Base-by-base conservation (phyloP, 805 yeast genomes). In the Myxozyma mucilagina region DNA sequence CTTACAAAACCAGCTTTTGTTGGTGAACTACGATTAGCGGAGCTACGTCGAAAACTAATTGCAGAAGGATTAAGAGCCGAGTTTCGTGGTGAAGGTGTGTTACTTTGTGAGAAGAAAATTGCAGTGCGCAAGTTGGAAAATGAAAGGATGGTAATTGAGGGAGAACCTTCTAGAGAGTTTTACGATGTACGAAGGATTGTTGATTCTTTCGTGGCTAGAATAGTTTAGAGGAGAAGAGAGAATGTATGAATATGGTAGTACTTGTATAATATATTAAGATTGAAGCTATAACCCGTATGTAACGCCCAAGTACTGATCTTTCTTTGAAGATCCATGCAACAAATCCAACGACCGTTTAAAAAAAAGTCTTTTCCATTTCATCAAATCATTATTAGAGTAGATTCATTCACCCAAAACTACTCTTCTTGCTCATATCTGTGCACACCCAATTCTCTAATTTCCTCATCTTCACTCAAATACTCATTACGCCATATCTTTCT, bases 71-170 rank as follows among this genome's bases (percentile, higher is more conserved):
- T 87, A 68, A 79, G 77, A 55, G 97, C 96, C 0, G 97, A 92
- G 70, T 90, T 93, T 72, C 85, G 87, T 73, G 96, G 97, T 57
- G 97, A 91, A 72, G 98, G 98, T 72, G 85, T 91, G 0, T 76
- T 94, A 43, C 96, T 92, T 13, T 87, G 60, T 53, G 92, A 92
- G 70, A 87, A 87, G 58, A 78, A 78, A 55, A 82, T 94, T 16
- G 86, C 89, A 0, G 84, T 94, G 8, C 78, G 90, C 57, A 93
- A 93, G 71, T 79, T 88, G 2, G 86, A 82, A 47, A 90, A 90
- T 51, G 96, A 97, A 47, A 87, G 87, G 69, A 81, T 93, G n/a
- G 76, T 87, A 4, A 85, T 94, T 13, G 97, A 93, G 68, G 98
- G 99, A 1, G 80, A 81, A 7, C 83, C 88, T 1, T 85, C 91